phyloP scores from a whole-genome alignment of 2,329 filamentous ascomycete species.

The Pseudonectria buxi region DNA sequence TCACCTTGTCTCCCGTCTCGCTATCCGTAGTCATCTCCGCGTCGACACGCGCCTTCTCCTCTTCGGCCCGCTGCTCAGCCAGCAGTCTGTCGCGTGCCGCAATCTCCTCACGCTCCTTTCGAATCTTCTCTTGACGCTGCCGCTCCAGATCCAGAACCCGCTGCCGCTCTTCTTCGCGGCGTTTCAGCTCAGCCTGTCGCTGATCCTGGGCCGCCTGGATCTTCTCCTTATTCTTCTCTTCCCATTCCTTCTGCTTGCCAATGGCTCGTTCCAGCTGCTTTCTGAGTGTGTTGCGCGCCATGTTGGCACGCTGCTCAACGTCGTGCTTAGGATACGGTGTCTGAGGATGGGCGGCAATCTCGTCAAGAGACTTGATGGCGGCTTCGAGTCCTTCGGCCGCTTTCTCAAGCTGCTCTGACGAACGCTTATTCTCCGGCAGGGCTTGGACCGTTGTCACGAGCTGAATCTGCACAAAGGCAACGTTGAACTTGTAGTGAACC shows the following conservation, averaged over 20 bases:
- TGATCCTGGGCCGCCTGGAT: conserved; percentile 72
- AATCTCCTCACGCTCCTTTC: conserved; percentile 79
- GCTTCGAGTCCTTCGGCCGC: conserved; percentile 75
- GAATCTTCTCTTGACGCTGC: conserved; percentile 71
- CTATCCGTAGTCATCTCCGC: conserved; percentile 76
- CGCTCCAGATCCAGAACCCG: conserved; percentile 61
- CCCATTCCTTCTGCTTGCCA: conserved; percentile 81
- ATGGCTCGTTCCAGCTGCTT: conserved; percentile 84
- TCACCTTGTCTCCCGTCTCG: conserved; percentile 75
- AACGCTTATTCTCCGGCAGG: conserved; percentile 69
- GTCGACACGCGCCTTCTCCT: conserved; percentile 36
- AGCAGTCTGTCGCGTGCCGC: conserved; percentile 66
- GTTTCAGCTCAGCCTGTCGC: conserved; percentile 72
- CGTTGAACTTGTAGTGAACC: conserved; percentile 91
- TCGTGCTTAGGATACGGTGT: conserved; percentile 87
- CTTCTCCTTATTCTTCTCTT: conserved; percentile 86
- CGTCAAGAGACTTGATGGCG: conserved; percentile 68
- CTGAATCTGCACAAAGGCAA: conserved; percentile 95
- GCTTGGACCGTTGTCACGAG: conserved; percentile 74
- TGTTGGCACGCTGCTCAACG: conserved; percentile 91
- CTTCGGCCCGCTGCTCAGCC: conserved; percentile 53
- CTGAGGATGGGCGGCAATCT: conserved; percentile 54
- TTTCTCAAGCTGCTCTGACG: conserved; percentile 71
- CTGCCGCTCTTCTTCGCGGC: conserved; percentile 69
- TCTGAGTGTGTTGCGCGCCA: conserved; percentile 92